phyloP scores from a whole-genome alignment of 805 yeast species.

The Groenewaldozyma salmanticensis region DNA sequence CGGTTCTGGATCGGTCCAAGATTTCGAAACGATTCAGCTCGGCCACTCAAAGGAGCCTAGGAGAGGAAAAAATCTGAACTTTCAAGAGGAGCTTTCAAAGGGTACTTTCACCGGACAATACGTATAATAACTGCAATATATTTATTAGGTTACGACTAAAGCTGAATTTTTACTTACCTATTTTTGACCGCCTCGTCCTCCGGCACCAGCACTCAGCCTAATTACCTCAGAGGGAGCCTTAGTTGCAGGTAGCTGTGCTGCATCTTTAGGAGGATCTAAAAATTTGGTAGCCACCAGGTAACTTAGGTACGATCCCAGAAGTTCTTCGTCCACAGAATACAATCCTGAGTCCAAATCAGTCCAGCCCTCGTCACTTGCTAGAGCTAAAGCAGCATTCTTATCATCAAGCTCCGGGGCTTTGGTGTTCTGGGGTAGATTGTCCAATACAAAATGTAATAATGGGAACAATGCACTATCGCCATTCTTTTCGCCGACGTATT shows the following conservation, averaged over 20 bases:
- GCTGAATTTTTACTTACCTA: no score
- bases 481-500: slow-evolving; percentile 55
- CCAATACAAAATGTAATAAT: slow-evolving; percentile 85
- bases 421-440: slow-evolving; percentile 80
- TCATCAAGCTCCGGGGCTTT: slow-evolving; percentile 96
- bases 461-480: slow-evolving; percentile 88
- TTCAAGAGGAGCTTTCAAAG: no score
- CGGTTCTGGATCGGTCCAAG: no score
- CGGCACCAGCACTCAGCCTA: slow-evolving; percentile 24
- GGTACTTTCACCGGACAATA: no score
- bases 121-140: no score
- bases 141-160: no score
- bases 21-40: no score
- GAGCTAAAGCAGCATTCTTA: slow-evolving; percentile 60
- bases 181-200: slow-evolving; percentile 31
- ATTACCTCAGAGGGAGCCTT: slow-evolving; percentile 7
- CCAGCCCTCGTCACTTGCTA: slow-evolving; percentile 47
- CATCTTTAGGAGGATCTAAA: slow-evolving; percentile 49
- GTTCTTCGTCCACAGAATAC: slow-evolving; percentile 55
- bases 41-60: no score
- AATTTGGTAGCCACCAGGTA: slow-evolving; percentile 76
- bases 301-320: slow-evolving; percentile 67
- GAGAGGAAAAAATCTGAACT: no score
- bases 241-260: slow-evolving; percentile 26
- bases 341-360: slow-evolving; percentile 54